Evolutionary conservation across 2,329 filamentous ascomycete genomes (phyloP).

Genomic region (Neonectria neomacrospora): DNA sequence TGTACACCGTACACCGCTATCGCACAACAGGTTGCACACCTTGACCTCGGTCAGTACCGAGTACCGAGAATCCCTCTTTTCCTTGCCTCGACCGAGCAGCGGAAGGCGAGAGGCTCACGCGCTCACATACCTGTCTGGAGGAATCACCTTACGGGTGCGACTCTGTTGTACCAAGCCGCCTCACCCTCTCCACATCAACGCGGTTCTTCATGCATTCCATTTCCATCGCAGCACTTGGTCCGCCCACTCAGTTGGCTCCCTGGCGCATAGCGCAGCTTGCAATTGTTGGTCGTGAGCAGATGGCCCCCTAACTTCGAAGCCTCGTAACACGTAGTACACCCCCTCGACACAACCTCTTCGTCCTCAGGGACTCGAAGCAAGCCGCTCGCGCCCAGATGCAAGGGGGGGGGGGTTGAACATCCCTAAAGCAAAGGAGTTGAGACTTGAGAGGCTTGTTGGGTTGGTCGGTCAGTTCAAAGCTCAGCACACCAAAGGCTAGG

Average conservation of each 20-base stretch:
- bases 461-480: background rate
- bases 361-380: conserved; percentile 1
- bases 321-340: background rate
- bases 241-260: background rate
- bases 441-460: background rate
- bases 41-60: background rate
- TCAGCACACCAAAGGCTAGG: background rate
- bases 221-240: background rate
- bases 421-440: background rate
- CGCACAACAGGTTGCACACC: background rate
- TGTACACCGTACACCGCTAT: background rate
- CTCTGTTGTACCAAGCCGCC: background rate
- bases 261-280: background rate
- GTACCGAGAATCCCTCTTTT: background rate
- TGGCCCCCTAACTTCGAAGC: background rate
- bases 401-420: background rate
- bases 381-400: background rate
- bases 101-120: background rate
- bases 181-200: background rate
- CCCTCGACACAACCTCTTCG: background rate
- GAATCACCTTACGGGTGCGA: background rate
- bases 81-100: background rate
- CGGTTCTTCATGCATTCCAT: background rate
- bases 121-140: background rate
- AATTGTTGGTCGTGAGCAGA: background rate